phyloP scores from a whole-genome alignment of 768 basidiomycete species.

The Hydnomerulius pinastri region DNA sequence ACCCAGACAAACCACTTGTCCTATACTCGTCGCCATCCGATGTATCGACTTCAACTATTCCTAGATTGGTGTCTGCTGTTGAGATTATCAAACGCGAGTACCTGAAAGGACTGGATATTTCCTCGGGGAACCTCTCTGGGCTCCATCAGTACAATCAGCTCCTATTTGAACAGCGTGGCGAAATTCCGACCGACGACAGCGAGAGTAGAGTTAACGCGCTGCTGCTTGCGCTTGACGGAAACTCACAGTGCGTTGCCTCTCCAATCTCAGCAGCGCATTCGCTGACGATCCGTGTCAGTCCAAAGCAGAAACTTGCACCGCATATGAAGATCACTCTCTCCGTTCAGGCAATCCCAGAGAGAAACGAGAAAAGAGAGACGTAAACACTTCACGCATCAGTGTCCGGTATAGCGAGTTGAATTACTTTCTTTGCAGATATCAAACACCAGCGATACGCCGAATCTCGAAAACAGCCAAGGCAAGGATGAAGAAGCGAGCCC shows the following conservation, averaged over 20 bases:
- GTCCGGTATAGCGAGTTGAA: constrained; percentile 8
- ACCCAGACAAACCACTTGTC: constrained; percentile 49
- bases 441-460: constrained; percentile 52
- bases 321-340: constrained; percentile 74
- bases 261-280: not conserved
- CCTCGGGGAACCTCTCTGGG: constrained; percentile 47
- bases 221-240: constrained; percentile 52
- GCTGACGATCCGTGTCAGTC: constrained; percentile 35
- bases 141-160: constrained; percentile 80
- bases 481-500: constrained; percentile 48
- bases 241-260: constrained; percentile 52
- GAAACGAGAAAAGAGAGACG: constrained; percentile 36
- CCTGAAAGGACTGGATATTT: constrained; percentile 50
- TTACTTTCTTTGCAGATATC: constrained; percentile 45
- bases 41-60: constrained; percentile 41
- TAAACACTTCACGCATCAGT: no score
- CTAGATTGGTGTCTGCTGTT: constrained; percentile 72
- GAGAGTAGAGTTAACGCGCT: constrained; percentile 31
- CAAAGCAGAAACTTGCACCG: constrained; percentile 56
- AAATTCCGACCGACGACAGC: constrained; percentile 34
- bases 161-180: constrained; percentile 41
- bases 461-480: constrained; percentile 60
- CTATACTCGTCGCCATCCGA: constrained; percentile 59
- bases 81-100: constrained; percentile 88
- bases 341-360: constrained; percentile 41